Evolutionary conservation across 2,329 filamentous ascomycete genomes (phyloP).

Genomic region (Monosporascus sp.): DNA sequence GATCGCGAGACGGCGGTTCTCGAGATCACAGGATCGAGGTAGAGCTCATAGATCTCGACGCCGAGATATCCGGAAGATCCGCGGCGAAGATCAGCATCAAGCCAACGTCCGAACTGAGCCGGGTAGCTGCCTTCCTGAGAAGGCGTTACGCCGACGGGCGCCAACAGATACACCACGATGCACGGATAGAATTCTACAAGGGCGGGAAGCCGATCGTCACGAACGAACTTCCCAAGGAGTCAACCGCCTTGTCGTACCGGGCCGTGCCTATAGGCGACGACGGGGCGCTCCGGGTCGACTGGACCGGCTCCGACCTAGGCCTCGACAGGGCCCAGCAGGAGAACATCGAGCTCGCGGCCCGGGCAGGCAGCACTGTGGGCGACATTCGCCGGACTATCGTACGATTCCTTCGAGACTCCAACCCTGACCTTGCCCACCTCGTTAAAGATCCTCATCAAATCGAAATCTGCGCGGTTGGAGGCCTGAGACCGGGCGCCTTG

Average conservation of each 20-base stretch:
- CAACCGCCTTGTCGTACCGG: conserved; percentile 13
- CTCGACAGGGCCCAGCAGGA: conserved; percentile 8
- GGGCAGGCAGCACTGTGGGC: conserved; percentile 21
- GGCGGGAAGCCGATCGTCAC: conserved; percentile 5
- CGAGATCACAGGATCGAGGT: not conserved
- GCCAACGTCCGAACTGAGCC: not conserved
- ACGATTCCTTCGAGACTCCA: conserved; percentile 8
- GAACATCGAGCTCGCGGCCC: conserved; percentile 11
- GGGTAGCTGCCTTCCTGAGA: conserved; percentile 3
- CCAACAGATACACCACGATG: conserved; percentile 6
- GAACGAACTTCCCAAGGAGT: conserved; percentile 9
- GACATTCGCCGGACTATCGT: conserved; percentile 20
- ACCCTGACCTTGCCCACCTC: not conserved
- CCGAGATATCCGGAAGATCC: not conserved
- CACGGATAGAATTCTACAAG: conserved; percentile 13
- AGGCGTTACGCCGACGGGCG: conserved; percentile 1
- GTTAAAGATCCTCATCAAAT: conserved; percentile 23
- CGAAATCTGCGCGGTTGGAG: conserved; percentile 23
- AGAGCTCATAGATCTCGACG: not conserved
- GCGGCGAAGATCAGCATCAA: not conserved
- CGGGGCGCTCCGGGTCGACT: conserved; percentile 11
- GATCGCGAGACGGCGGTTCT: not conserved
- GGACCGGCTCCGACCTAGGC: conserved; percentile 6
- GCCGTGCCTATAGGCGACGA: conserved; percentile 10
- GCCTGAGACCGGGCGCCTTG: conserved; percentile 22